Base-by-base conservation (phyloP, 371 early-diverging fungal species). In the Mortierella sp. region DNA sequence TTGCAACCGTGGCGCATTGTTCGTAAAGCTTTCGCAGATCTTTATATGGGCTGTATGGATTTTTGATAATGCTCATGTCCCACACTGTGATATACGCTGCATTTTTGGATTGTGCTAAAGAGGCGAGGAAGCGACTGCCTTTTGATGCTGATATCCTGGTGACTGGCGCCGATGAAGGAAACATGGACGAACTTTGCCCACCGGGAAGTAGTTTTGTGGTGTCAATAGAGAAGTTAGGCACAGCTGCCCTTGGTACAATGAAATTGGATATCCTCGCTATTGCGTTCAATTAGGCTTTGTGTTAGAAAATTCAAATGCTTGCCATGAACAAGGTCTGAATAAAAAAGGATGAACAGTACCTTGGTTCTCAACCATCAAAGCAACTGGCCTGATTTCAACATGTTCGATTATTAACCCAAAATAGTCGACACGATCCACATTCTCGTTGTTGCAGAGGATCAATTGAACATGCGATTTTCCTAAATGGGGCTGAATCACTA, bases 341-440 rank as follows among this genome's bases (percentile, higher is more conserved):
- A 13, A 40, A 9, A 40, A 40, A 40, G 40, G 40, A 49, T 53
- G 4, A 53, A 10, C 23, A 13, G 53, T 67, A 79, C 79, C 28
- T 57, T 58, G 69, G 6, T 26, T n/a, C 17, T 74, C 74, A 2
- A 28, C 35, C 17, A 31, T 26, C 26, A 64, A 1, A 1, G 64
- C 28, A 10, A 74, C 45, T 1, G 81, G 75, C 54, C 75, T 47
- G 60, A 81, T 61, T 42, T 75, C 81, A 28, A 81, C 69, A 65
- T 75, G 72, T 17, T 81, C 81, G 26, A 81, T 34, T 2, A 58
- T 34, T n/a, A 81, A 58, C 49, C 81, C 81, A 32, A 35, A 37
- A 22, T 69, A 81, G 22, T 75, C 75, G 10, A 61, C 61, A 3
- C 72, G 67, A 7, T 32, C 60, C 1, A 40, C 54, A 32, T 75